Conservation (phyloP, 1,284 basidiomycete species). For the Malassezia yamatoensis region DNA sequence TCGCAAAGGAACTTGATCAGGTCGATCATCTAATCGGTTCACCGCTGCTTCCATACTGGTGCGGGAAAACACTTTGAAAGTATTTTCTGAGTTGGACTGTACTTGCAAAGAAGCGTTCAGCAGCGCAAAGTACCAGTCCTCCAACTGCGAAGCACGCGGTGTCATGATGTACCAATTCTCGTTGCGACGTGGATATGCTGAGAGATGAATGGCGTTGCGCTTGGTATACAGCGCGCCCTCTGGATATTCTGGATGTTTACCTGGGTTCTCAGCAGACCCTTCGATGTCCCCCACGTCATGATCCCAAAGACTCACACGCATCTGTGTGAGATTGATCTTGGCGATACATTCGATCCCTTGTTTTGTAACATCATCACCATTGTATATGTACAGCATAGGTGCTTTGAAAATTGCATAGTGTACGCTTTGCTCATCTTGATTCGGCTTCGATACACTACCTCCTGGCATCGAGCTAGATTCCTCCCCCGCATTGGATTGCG, state of each 20-base stretch:
- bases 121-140: slow-evolving; percentile 89
- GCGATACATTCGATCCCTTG: slow-evolving; percentile 39
- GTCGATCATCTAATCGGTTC: slow-evolving; percentile 72
- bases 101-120: slow-evolving; percentile 54
- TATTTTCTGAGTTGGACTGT: slow-evolving; percentile 41
- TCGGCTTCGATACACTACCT: background rate
- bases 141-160: slow-evolving; percentile 47
- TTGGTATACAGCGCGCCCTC: slow-evolving; percentile 41
- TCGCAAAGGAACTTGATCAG: slow-evolving; percentile 87
- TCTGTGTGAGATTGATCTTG: slow-evolving; percentile 39
- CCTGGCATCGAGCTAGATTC: background rate
- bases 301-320: slow-evolving; percentile 39
- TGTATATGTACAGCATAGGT: slow-evolving; percentile 44
- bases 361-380: slow-evolving; percentile 28
- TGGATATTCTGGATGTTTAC: slow-evolving; percentile 23
- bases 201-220: slow-evolving; percentile 41
- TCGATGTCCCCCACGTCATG: slow-evolving; percentile 32
- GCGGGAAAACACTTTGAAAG: slow-evolving; percentile 59
- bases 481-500: slow-evolving; percentile 8
- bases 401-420: slow-evolving; percentile 41
- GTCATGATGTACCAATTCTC: slow-evolving; percentile 45
- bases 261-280: slow-evolving; percentile 1
- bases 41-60: slow-evolving; percentile 76
- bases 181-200: background rate
- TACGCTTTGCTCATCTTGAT: slow-evolving; percentile 20